These are phyloP conservation scores for Solanum habrochaites DNA, from an alignment of 257 asterid genomes.

Conservation along the genomic window DNA sequence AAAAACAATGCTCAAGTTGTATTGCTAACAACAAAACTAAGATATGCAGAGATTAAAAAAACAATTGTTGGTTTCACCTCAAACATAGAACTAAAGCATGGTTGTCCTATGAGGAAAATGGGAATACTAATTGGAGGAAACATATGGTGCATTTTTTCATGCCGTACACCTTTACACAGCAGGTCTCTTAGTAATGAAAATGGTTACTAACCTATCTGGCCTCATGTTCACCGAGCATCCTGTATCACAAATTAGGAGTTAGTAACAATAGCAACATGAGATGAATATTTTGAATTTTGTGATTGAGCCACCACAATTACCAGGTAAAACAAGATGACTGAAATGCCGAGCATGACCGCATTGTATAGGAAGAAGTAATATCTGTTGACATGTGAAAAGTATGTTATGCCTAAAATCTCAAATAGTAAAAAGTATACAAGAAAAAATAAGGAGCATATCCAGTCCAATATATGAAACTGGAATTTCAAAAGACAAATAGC, in stretches of 20 bases:
- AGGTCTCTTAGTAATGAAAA: background rate
- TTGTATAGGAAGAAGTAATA: slow-evolving; percentile 18
- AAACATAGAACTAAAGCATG: background rate
- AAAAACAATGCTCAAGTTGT: background rate
- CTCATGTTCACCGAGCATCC: slow-evolving; percentile 28
- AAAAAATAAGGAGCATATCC: background rate
- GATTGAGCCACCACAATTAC: slow-evolving; percentile 12
- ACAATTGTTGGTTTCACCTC: background rate
- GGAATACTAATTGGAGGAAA: background rate
- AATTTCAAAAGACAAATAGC: background rate
- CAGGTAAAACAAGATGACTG: slow-evolving; percentile 33
- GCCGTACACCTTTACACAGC: background rate
- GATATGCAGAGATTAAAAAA: background rate
- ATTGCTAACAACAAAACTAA: background rate
- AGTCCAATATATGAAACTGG: background rate
- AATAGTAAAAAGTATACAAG: background rate
- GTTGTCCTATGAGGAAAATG: background rate
- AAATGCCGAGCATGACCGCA: slow-evolving; percentile 28
- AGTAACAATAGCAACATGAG: background rate
- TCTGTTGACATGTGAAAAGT: slow-evolving; percentile 30
- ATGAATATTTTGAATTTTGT: background rate
- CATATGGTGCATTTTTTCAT: background rate
- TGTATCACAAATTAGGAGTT: slow-evolving; percentile 12
- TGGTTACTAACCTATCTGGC: slow-evolving; percentile 47
- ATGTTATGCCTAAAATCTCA: background rate